Percentiles rank a stretch among this genome's conserved stretches.
Conservation (phyloP, 768 basidiomycete genomes). For the Nidularia pulvinata region DNA sequence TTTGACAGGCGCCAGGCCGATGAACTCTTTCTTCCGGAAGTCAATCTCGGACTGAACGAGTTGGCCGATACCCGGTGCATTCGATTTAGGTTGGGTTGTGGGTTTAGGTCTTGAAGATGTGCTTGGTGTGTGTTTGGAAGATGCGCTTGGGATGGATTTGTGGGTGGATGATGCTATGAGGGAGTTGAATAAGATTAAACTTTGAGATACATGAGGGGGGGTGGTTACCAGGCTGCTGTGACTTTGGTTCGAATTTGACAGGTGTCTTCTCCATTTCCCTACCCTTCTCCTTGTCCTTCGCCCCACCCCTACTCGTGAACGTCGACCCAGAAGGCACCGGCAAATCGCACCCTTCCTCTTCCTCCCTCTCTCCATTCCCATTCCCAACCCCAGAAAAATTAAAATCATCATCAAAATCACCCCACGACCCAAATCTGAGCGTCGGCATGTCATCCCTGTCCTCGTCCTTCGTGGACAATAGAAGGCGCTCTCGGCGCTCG, state of each 20-base stretch:
- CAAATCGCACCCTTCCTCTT: constrained; percentile 14
- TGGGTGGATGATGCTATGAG: no score
- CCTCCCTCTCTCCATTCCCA: not conserved
- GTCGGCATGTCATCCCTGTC: constrained; percentile 29
- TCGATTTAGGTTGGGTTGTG: not conserved
- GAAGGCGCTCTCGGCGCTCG: constrained; percentile 50
- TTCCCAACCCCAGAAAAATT: constrained; percentile 20
- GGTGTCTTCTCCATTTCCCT: not conserved
- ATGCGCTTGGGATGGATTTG: no score
- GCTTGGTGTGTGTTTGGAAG: no score
- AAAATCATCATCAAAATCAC: constrained; percentile 52
- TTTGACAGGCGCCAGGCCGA: constrained; percentile 36
- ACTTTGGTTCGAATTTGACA: no score
- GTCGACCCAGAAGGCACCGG: constrained; percentile 31
- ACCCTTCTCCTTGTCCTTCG: no score
- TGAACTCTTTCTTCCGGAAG: constrained; percentile 39
- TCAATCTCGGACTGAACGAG: constrained; percentile 41
- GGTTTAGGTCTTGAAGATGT: not conserved
- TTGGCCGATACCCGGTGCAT: constrained; percentile 23
- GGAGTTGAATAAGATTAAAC: no score
- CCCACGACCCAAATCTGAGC: constrained; percentile 35
- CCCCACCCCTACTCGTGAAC: constrained; percentile 8
- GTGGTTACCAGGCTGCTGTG: no score
- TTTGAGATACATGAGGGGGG: no score
- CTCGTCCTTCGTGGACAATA: constrained; percentile 40